Conservation (phyloP, 1,284 basidiomycete species). For the Leucoagaricus sp. region DNA sequence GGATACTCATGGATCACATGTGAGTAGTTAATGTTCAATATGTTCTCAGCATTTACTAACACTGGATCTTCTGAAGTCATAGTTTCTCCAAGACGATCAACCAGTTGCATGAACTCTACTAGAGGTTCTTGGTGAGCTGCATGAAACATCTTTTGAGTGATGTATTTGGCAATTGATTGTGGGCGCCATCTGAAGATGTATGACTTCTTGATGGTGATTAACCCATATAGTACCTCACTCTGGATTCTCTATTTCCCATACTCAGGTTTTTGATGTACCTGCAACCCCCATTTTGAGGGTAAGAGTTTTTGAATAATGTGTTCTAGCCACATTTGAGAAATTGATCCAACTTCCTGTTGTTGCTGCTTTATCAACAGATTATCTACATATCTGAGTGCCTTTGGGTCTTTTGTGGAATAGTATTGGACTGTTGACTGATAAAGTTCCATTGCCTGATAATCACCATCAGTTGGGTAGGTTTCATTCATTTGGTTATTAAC, state of each 20-base stretch:
- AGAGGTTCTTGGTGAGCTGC: not conserved
- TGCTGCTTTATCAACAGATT: not conserved
- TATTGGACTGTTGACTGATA: not conserved
- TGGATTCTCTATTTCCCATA: not conserved
- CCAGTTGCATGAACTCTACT: not conserved
- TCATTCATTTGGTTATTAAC: not conserved
- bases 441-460: not conserved
- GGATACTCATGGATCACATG: not conserved
- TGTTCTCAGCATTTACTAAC: not conserved
- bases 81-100: not conserved
- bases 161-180: not conserved
- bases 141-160: not conserved
- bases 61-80: not conserved
- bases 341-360: not conserved
- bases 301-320: not conserved
- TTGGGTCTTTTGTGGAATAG: not conserved
- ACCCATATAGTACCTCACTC: not conserved
- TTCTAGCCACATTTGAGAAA: not conserved
- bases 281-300: not conserved
- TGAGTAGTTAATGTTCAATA: not conserved
- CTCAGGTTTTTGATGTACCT: not conserved
- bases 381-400: not conserved
- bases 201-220: not conserved
- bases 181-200: not conserved
- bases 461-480: not conserved